A percentile compares a stretch with the other conserved stretches of the same genome.
Conservation (phyloP, 139 green algal genomes). For the Deuterostichococcus epilithicus region DNA sequence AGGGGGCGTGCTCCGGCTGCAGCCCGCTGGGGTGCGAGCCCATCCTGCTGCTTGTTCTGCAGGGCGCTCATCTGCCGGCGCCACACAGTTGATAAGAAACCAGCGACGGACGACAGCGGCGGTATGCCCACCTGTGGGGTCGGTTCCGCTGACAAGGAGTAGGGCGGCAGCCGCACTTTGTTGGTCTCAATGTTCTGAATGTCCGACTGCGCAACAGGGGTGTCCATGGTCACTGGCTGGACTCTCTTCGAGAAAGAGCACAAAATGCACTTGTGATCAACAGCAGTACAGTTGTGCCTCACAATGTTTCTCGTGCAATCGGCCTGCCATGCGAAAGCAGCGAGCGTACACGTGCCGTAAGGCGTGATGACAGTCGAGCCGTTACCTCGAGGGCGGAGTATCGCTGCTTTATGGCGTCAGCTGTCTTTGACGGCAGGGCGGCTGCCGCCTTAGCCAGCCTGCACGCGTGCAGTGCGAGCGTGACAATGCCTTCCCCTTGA, state of each 20-base stretch:
- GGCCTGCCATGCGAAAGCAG: too few relatives aligned
- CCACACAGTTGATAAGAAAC: too few relatives aligned
- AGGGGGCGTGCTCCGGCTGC: too few relatives aligned
- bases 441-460: slow-evolving; percentile 6
- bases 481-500: background rate
- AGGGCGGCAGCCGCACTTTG: background rate
- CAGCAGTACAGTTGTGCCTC: too few relatives aligned
- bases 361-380: background rate
- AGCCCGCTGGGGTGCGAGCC: too few relatives aligned
- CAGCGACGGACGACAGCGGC: too few relatives aligned
- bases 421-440: slow-evolving; percentile 27
- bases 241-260: background rate
- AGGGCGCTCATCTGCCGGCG: too few relatives aligned
- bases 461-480: background rate
- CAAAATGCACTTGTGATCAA: too few relatives aligned
- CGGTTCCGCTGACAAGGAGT: background rate
- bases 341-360: background rate
- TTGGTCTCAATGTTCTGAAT: background rate
- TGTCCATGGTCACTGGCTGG: background rate
- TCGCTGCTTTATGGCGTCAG: slow-evolving; percentile 28
- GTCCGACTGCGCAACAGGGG: background rate
- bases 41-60: too few relatives aligned
- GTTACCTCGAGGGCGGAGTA: slow-evolving; percentile 41
- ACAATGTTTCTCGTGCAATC: too few relatives aligned
- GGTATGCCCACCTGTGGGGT: background rate